Evolutionary conservation across 768 basidiomycete species (phyloP).

Genomic region (Serendipita sp.): DNA sequence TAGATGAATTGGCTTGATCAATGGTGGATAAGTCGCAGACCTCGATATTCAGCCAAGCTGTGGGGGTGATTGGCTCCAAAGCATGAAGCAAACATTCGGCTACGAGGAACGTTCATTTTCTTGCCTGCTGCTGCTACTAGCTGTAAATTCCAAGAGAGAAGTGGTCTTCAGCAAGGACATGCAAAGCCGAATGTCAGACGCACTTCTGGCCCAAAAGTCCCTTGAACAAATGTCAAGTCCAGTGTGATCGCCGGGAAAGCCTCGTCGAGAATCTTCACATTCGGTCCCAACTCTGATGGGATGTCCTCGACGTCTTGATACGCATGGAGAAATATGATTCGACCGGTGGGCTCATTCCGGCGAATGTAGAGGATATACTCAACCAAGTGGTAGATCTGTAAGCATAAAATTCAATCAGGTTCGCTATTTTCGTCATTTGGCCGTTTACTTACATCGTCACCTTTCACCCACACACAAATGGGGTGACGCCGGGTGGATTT

Average conservation of each 20-base stretch:
- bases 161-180: too few relatives aligned
- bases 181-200: background rate
- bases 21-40: background rate
- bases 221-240: slow-evolving; percentile 29
- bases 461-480: slow-evolving; percentile 21
- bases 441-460: slow-evolving; percentile 38
- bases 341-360: slow-evolving; percentile 52
- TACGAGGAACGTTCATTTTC: slow-evolving; percentile 1
- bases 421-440: background rate
- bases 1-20: background rate
- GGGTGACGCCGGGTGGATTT: background rate
- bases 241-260: slow-evolving; percentile 50
- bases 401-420: background rate
- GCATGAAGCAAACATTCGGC: background rate
- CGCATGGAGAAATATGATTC: slow-evolving; percentile 55
- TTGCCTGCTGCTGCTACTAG: background rate
- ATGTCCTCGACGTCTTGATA: slow-evolving; percentile 33
- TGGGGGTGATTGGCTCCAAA: background rate
- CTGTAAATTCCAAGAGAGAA: background rate
- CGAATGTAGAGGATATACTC: slow-evolving; percentile 50
- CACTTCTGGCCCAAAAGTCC: slow-evolving; percentile 11
- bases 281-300: slow-evolving; percentile 59
- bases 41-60: background rate
- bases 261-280: slow-evolving; percentile 47
- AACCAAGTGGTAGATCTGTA: slow-evolving; percentile 48